These are phyloP conservation scores for Nemania abortiva DNA, from an alignment of 2,329 filamentous ascomycete genomes.

Conservation along the genomic window DNA sequence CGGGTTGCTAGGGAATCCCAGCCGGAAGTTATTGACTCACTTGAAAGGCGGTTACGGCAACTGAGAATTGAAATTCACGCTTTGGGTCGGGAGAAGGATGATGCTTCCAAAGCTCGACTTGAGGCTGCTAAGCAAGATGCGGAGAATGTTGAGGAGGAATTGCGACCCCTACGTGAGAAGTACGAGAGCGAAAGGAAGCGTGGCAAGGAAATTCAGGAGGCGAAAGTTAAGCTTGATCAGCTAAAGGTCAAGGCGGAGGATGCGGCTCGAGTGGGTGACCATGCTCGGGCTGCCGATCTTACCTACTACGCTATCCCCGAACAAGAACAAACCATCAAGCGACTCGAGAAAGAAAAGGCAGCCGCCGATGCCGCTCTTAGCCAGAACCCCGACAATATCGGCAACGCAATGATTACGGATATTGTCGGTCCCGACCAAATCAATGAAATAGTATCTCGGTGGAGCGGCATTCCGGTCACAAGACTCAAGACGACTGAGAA, in stretches of 20 bases:
- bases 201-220: slow-evolving; percentile 91
- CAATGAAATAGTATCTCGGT: slow-evolving; percentile 96
- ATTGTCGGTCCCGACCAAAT: slow-evolving; percentile 97
- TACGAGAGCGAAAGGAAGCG: slow-evolving; percentile 94
- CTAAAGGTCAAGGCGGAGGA: slow-evolving; percentile 93
- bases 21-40: slow-evolving; percentile 92
- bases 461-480: slow-evolving; percentile 98
- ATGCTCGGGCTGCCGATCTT: slow-evolving; percentile 89
- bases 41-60: slow-evolving; percentile 90
- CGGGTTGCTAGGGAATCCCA: slow-evolving; percentile 95
- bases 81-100: slow-evolving; percentile 91
- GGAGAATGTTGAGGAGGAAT: slow-evolving; percentile 92
- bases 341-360: slow-evolving; percentile 83
- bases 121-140: slow-evolving; percentile 88
- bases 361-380: slow-evolving; percentile 80
- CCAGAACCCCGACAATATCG: slow-evolving; percentile 60
- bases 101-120: slow-evolving; percentile 87
- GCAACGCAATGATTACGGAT: slow-evolving; percentile 86
- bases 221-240: slow-evolving; percentile 93
- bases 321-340: slow-evolving; percentile 82
- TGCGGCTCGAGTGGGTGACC: slow-evolving; percentile 87
- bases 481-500: slow-evolving; percentile 95
- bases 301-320: slow-evolving; percentile 98
- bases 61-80: slow-evolving; percentile 98
- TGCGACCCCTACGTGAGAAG: slow-evolving; percentile 91